Evolutionary conservation across 805 yeast species (phyloP), one percentile per base, ranked within the genome.

Genomic region (Candida saitoana): DNA sequence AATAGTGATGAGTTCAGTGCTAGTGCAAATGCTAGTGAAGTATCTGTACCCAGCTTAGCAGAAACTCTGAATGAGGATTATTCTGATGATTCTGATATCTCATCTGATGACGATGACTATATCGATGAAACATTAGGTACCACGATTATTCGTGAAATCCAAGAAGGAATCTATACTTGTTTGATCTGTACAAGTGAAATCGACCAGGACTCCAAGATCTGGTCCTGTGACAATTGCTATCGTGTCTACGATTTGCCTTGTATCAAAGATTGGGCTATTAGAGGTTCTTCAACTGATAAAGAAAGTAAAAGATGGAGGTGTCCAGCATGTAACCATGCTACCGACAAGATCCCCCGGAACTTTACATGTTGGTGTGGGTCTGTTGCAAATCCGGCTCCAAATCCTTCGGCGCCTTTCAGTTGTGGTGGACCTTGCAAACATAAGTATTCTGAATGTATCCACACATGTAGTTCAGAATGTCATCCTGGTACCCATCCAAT

Each of bases 281-380:
- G 85, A 46, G 90, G 90, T 4, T 77, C 85, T 2, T 76, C 86
- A 5, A 82, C 86, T 1, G 78, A 78, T 25, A 53, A 58, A 36
- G 64, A 62, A 1, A 71, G 73, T 34, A 76, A 74, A 38, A 67
- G 72, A 32, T 89, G 96, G 96, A 73, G 89, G 52, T 89, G 97
- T 60, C 96, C 96, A 0, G 76, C 85, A 3, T 86, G 95, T 59
- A 87, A 79, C 62, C 67, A 62, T 37, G 77, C 65, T 24, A 64
- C 67, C 39, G 67, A 62, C 39, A 60, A 64, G 52, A 69, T 75
- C 35, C 89, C 87, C 29, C 73, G 62, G 48, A 73, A 60, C 31
- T 82, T 77, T 59, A 77, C 77, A 1, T 89, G 97, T 56, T 89
- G 97, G 97, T 89, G 96, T 69, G 91, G 90, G 1, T 84, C 86